Percentiles rank a stretch among this genome's conserved stretches.
Conservation (phyloP, 306 rosid genomes). For the cucumber (Cucumis sativus) region Cucumber_9930_V3 NC_026657.2:8903501-8904000, state of each 20-base stretch:
- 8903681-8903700: not conserved
- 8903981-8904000: not conserved
- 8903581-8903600: constrained; percentile 60
- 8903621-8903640: constrained; percentile 93
- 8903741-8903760: not conserved
- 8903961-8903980: not conserved
- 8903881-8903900: not conserved
- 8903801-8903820: constrained; percentile 95
- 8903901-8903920: not conserved
- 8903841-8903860: constrained; percentile 28
- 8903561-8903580: constrained; percentile 87
- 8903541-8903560: constrained; percentile 36
- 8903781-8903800: constrained; percentile 90
- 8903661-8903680: not conserved
- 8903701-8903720: not conserved
- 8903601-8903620: constrained; percentile 85
- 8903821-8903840: constrained; percentile 75
- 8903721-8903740: not conserved
- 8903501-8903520: not conserved
- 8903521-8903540: constrained; percentile 14
- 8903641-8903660: constrained; percentile 45
- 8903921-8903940: not conserved
- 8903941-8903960: not conserved
- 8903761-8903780: constrained; percentile 77
- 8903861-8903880: not conserved